Base-by-base conservation (phyloP, 306 rosid species). In the Quercus berberidifolia region DNA sequence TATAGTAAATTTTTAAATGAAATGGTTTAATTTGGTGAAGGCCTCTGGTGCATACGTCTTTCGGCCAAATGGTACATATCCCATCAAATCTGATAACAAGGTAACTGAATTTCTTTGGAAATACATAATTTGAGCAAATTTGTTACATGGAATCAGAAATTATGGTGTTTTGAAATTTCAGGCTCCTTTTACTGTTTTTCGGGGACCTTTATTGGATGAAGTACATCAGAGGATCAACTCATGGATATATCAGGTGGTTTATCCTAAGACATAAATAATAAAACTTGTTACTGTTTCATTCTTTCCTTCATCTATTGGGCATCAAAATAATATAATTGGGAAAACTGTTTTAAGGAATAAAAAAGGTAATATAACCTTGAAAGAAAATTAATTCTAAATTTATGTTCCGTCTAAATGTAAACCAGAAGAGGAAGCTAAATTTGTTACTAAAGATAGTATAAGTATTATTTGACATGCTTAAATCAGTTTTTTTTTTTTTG, bases 41-140 rank as follows among this genome's bases (percentile, higher is more conserved):
- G 86, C 83, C 35, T 60, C 83, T 17, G 91, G 91, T 12, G 91
- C 91, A 21, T 88, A 88, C 33, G 31, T 88, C 73, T 88, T 88
- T 76, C 91, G 87, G 52, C 91, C 91, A 49, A 88, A 88, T 76
- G 91, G 89, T 63, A 73, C 91, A 55, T 81, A 69, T 74, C 75
- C 74, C 75, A 79, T 88, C 81, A 77, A 63, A 13, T 84, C 87
- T 76, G 77, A 57, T 65, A 73, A 59, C 74, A 67, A 88, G 91
- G 91, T 83, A 9, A 64, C 31, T 59, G 74, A 23, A 77, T 18
- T 64, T 15, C 21, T 20, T 6, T 2, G 33, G 23, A 49, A 58
- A 26, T 19, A 1, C 56, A 38, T 38, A 38, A 38, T 38, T 49
- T 49, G 54, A 49, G 54, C 17, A 11, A 49, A 3, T 38, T 49